These are phyloP conservation scores for Calocybe indica DNA, from an alignment of 768 basidiomycete genomes.

Conservation along the genomic window DNA sequence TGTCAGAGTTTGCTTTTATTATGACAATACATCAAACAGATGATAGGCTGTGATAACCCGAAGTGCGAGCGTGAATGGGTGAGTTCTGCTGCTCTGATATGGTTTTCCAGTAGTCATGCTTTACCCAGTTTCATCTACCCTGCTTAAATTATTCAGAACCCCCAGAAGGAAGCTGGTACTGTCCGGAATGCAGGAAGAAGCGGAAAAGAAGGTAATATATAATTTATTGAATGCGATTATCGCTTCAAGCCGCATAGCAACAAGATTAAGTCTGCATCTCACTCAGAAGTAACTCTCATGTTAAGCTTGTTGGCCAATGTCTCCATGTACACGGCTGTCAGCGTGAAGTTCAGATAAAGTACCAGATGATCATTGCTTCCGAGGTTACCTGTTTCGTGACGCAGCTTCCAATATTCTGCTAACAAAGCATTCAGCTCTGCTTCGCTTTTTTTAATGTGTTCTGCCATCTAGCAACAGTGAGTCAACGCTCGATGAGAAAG, in stretches of 20 bases:
- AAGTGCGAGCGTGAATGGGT: conserved; percentile 82
- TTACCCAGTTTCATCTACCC: conserved; percentile 60
- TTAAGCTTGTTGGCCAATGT: conserved; percentile 78
- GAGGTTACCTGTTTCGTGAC: conserved; percentile 65
- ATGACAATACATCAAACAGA: conserved; percentile 32
- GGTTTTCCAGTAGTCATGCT: neutral
- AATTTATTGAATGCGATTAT: neutral
- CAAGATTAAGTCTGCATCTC: conserved; percentile 4
- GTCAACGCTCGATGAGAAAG: neutral
- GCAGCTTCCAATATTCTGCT: conserved; percentile 76
- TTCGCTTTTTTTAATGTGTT: conserved; percentile 71
- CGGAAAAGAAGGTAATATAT: conserved; percentile 2
- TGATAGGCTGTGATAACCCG: conserved; percentile 81
- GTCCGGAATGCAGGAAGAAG: conserved; percentile 51
- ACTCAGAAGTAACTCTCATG: conserved; percentile 31
- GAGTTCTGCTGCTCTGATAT: conserved; percentile 20
- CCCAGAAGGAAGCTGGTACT: conserved; percentile 68
- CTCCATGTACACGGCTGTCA: conserved; percentile 79
- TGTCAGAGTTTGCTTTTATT: conserved; percentile 5
- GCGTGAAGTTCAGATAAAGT: conserved; percentile 1
- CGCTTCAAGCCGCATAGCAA: neutral
- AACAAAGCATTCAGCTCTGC: conserved; percentile 76
- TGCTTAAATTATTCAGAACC: conserved; percentile 58
- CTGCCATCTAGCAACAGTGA: conserved; percentile 49
- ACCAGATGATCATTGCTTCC: neutral